Evolutionary conservation across 2,329 filamentous ascomycete species (phyloP).

Genomic region (Neofusicoccum sp.): DNA sequence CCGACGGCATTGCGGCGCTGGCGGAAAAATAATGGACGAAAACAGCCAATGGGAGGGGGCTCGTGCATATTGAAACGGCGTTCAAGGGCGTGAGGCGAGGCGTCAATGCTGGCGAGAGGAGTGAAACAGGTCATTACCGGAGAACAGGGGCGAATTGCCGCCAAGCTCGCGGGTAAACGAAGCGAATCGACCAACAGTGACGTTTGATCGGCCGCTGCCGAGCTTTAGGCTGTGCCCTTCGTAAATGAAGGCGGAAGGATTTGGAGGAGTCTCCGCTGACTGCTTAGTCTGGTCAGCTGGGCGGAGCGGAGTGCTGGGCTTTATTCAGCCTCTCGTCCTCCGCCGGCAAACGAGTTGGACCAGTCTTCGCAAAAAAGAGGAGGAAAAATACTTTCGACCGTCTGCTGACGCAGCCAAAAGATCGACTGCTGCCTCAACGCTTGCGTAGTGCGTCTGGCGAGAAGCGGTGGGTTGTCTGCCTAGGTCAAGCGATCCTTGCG

Average conservation of each 20-base stretch:
- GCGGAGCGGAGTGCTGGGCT: conserved; percentile 9
- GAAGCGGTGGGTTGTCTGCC: neutral
- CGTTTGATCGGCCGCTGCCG: conserved; percentile 11
- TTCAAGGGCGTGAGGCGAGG: neutral
- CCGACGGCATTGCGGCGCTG: conserved; percentile 5
- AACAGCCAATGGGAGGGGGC: conserved; percentile 1
- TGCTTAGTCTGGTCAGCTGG: neutral
- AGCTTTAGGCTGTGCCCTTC: conserved; percentile 10
- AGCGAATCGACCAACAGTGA: neutral
- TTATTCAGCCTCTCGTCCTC: neutral
- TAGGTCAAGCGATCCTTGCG: neutral
- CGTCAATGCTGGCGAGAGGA: neutral
- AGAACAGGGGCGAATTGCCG: conserved; percentile 14
- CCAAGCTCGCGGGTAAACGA: neutral
- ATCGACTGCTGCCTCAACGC: too few relatives aligned
- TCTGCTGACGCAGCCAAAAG: neutral
- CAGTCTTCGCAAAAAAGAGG: neutral
- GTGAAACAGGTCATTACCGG: conserved; percentile 3
- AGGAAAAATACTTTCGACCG: neutral
- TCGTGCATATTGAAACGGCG: conserved; percentile 12
- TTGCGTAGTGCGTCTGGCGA: neutral
- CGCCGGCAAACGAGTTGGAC: neutral
- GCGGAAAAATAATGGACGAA: conserved; percentile 12
- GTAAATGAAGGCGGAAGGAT: conserved; percentile 13
- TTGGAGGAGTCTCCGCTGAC: conserved; percentile 6